Base-by-base conservation (phyloP, 2,329 filamentous ascomycete species). In the Alternaria viburni region DNA sequence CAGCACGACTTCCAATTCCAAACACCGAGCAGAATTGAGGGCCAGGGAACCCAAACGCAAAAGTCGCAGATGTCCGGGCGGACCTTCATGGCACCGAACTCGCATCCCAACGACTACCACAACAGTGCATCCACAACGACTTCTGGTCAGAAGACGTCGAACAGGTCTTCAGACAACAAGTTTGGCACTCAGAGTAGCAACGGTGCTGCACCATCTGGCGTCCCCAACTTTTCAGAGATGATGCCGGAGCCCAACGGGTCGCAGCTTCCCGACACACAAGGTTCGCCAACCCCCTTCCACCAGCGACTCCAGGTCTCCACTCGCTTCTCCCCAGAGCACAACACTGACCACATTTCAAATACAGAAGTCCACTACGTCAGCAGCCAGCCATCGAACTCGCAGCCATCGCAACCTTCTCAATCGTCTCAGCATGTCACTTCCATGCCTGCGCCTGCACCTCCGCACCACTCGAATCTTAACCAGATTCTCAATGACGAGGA, bases 71-170 rank as follows among this genome's bases (percentile, higher is more conserved):
- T 85, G 47, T 91, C 90, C 25, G 85, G 83, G 7, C 85, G 87
- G 69, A 89, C 87, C 3, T 86, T 86, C 21, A 84, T 90, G 81
- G 83, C 84, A 9, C 83, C 84, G 12, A 85, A 86, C 61, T 87
- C 87, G 30, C 85, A 89, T 74, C 81, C 85, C 15, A 82, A 83
- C 21, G 86, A 90, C 86, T 90, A 89, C 62, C 82, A 90, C 57
- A 97, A 98, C 72, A 93, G 97, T 73, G 95, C 93, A 2, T 97
- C 93, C 3, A 96, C 94, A 1, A 97, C 94, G 1, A 89, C 89
- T 21, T 91, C 88, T 4, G 88, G 89, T n/a, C 96, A 97, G 81
- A 89, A 88, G 77, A 94, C 92, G 3, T 93, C 92, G 1, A 89
- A 91, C 65, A 87, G 88, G 6, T 93, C 91, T 4, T 82, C 89